Conservation (phyloP, 2,329 filamentous ascomycete species). For the Davidsoniella eucalypti region DNA sequence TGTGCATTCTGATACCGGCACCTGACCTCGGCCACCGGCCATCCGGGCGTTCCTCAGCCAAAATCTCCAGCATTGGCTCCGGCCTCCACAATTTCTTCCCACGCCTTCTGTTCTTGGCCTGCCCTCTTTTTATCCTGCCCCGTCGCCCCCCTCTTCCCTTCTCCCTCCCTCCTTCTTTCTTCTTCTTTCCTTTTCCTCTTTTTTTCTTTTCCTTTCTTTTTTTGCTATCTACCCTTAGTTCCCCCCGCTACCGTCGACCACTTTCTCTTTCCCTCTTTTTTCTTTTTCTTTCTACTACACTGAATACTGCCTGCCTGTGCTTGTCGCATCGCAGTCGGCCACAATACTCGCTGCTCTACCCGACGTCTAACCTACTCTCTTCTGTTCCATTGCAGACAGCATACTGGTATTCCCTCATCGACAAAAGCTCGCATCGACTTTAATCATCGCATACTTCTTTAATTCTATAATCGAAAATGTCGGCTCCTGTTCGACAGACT, state of each 20-base stretch:
- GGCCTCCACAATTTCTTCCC: slow-evolving; percentile 12
- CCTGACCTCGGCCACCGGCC: slow-evolving; percentile 13
- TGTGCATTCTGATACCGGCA: slow-evolving; percentile 9
- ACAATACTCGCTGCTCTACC: no score
- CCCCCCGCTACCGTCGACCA: not conserved
- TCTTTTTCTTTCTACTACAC: not conserved
- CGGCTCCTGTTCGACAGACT: slow-evolving; percentile 36
- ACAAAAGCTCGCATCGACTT: not conserved
- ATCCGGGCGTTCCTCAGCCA: slow-evolving; percentile 9
- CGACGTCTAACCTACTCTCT: no score
- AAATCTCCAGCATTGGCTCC: slow-evolving; percentile 9
- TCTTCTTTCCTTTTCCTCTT: not conserved
- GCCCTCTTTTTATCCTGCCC: slow-evolving; percentile 2
- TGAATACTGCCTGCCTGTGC: no score
- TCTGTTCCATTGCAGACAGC: not conserved
- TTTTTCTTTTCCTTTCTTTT: not conserved
- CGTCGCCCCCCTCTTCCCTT: not conserved
- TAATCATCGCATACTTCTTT: not conserved
- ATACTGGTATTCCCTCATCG: no score
- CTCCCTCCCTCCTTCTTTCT: not conserved
- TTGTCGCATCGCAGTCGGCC: no score
- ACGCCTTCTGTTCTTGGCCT: slow-evolving; percentile 1
- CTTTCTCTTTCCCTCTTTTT: not conserved
- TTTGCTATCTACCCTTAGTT: not conserved
- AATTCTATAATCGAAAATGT: slow-evolving; percentile 21